Evolutionary conservation across 345 rosid species (phyloP), one percentile per base, ranked within the genome.

Genomic region (Barbarea vulgaris): DNA sequence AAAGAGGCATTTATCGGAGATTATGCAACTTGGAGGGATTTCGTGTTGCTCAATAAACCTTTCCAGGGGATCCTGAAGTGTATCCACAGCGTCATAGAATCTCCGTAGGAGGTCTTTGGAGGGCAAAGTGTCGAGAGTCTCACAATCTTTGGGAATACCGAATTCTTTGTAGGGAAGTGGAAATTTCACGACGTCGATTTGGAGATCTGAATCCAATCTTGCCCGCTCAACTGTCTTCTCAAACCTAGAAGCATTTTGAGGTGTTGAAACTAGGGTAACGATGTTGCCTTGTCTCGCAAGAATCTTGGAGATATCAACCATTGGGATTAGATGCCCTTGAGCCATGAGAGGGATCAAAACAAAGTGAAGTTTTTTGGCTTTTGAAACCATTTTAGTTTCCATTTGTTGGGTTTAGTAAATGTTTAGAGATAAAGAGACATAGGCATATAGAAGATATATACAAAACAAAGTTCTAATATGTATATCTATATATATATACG

Each of bases 321-420:
- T 71, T 5, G 95, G 96, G 55, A 93, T 88, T 75, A 85, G 85
- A 80, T 90, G 96, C 3, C 98, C 98, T 72, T 87, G 97, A 3
- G 94, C 89, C 91, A 88, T 80, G 41, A 93, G 84, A 3, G 94
- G 98, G 70, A 90, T 64, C 50, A 93, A 54, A 25, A 90, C 83
- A 74, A 90, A 86, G 81, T 92, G 96, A 76, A 84, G 84, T 13
- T 69, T 73, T 54, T 39, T 58, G 10, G 81, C 13, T 15, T 56
- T 64, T 39, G 84, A 77, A 41, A 72, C 80, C 80, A 81, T 68
- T 22, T 21, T 58, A 11, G 74, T 46, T 53, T 55, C 17, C 53
- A 42, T 47, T 30, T 72, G 39, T 54, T 47, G 34, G 57, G 54
- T 51, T 68, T 50, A 58, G 36, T 24, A 56, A 64, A 28, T 22